A percentile compares a stretch with the other conserved stretches of the same genome.
These are phyloP conservation scores for Neopestalotiopsis sp. DNA, from an alignment of 2,329 filamentous ascomycete genomes.

Conservation along the genomic window DNA sequence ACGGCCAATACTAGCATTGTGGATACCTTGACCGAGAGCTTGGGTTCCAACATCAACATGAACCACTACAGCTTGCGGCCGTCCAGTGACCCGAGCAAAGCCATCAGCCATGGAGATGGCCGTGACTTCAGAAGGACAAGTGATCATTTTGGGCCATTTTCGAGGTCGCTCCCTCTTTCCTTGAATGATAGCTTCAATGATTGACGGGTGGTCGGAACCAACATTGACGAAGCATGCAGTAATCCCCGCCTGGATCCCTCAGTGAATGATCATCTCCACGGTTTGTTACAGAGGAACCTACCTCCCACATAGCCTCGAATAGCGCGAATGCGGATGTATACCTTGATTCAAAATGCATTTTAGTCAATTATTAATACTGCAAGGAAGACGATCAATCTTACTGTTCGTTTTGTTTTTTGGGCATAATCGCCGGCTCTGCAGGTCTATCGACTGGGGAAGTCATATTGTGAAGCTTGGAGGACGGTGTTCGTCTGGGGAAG, in stretches of 20 bases:
- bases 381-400: too few species aligned
- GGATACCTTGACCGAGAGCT: slow-evolving; percentile 73
- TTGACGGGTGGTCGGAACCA: slow-evolving; percentile 68
- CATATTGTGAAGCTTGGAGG: too few species aligned
- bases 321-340: slow-evolving; percentile 75
- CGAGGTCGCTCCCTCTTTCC: slow-evolving; percentile 69
- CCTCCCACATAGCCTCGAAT: slow-evolving; percentile 70
- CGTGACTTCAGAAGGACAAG: slow-evolving; percentile 69
- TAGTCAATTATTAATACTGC: too few species aligned
- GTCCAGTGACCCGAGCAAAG: slow-evolving; percentile 69
- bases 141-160: slow-evolving; percentile 70
- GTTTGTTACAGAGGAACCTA: slow-evolving; percentile 44
- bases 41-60: slow-evolving; percentile 82
- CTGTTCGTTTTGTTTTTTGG: too few species aligned
- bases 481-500: too few species aligned
- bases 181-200: slow-evolving; percentile 76
- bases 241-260: slow-evolving; percentile 46
- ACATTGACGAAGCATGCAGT: slow-evolving; percentile 64
- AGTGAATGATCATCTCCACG: not conserved
- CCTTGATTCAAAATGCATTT: not conserved
- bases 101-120: slow-evolving; percentile 79
- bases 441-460: too few species aligned
- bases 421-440: too few species aligned
- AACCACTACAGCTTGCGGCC: slow-evolving; percentile 73
- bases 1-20: slow-evolving; percentile 74